Base-by-base conservation (phyloP, 306 rosid species). In the Rosa rugosa region DNA sequence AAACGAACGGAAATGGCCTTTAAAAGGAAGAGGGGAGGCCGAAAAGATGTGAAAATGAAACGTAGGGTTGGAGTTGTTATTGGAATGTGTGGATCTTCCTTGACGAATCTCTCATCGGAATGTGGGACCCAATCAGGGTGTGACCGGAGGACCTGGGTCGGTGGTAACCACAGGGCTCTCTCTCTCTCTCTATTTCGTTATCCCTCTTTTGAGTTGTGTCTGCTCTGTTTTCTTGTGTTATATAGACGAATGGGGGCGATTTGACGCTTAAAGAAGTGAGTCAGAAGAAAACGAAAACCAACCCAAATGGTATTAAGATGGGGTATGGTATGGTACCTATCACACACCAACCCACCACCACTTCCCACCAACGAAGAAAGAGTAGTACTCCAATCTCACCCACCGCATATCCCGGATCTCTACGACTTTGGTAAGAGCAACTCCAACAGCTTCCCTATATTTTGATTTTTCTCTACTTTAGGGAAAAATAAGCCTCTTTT, bases 31-130 rank as follows among this genome's bases (percentile, higher is more conserved):
- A 69, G 34, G 44, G 23, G 34, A 68, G 54, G 79, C 67, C 9
- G 8, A 27, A 76, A 34, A 31, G 76, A 47, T 47, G 67, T 34
- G 45, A 77, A 42, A 76, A 76, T 17, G 67, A 60, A 63, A 76
- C 81, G 88, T 64, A 66, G 84, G 87, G 83, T 74, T 69, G 83
- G 34, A 49, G 74, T 27, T 71, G 81, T 46, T 56, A 75, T 44
- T 56, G 75, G 57, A 68, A 78, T 60, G 66, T 64, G 85, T 80
- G 83, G 84, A 83, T 74, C 76, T 17, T 80, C 67, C 45, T 20
- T 68, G 57, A 68, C 71, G 51, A 47, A 66, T 66, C 64, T 49
- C 51, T 71, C 56, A 76, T 10, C 66, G 45, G 76, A 80, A 62
- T 20, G 46, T 53, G 73, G 86, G 83, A 57, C 86, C 86, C 83